Conservation (phyloP, 306 rosid genomes). For the Urtica urens region DNA sequence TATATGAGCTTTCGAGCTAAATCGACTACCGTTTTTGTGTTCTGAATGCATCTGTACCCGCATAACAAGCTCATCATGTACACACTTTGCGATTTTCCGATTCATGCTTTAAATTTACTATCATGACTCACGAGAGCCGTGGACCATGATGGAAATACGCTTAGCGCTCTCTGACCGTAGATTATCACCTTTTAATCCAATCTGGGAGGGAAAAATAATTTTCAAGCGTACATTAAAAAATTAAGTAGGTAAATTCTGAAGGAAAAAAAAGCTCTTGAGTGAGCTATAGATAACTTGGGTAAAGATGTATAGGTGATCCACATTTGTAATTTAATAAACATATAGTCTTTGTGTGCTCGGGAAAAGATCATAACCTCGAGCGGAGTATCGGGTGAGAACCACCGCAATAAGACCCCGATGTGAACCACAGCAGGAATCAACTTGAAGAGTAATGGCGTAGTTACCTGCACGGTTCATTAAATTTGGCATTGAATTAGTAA, state of each 20-base stretch:
- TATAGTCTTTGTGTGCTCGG: neutral
- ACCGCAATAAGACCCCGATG: slow-evolving; percentile 66
- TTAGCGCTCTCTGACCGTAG: slow-evolving; percentile 61
- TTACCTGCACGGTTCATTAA: slow-evolving; percentile 79
- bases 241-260: no score
- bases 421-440: slow-evolving; percentile 83
- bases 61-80: slow-evolving; percentile 32
- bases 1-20: slow-evolving; percentile 15
- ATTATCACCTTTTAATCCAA: slow-evolving; percentile 61
- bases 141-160: slow-evolving; percentile 64
- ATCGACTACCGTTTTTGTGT: slow-evolving; percentile 27
- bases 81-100: slow-evolving; percentile 26
- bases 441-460: slow-evolving; percentile 97
- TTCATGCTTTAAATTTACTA: slow-evolving; percentile 24
- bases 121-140: slow-evolving; percentile 66
- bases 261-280: no score
- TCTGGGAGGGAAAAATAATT: slow-evolving; percentile 43
- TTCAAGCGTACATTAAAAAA: slow-evolving; percentile 18
- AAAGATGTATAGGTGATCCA: no score
- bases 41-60: slow-evolving; percentile 34
- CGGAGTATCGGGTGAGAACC: slow-evolving; percentile 70
- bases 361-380: slow-evolving; percentile 50
- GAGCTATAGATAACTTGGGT: slow-evolving; percentile 3
- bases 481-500: no score
- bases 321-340: no score